These are phyloP conservation scores for Geotrichum aggregatum DNA, from an alignment of 1,139 yeast genomes.

Conservation along the genomic window DNA sequence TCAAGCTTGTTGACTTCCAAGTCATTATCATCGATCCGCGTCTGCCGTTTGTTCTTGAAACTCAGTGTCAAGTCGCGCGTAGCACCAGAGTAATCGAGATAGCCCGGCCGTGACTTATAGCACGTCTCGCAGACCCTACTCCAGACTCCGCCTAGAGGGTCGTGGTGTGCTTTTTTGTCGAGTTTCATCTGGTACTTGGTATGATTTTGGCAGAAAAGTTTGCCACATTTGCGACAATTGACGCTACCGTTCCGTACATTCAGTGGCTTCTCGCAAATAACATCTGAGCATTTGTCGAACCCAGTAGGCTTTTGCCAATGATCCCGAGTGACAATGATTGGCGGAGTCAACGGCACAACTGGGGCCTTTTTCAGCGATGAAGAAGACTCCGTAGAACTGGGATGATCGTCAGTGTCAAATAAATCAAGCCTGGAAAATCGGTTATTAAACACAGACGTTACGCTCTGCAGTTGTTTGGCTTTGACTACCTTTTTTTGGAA, in stretches of 20 bases:
- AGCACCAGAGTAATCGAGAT: conserved; percentile 43
- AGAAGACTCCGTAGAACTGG: conserved; percentile 17
- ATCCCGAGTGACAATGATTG: conserved; percentile 42
- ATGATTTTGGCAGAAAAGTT: conserved; percentile 63
- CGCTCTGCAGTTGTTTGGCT: conserved; percentile 32
- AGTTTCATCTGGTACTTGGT: conserved; percentile 50
- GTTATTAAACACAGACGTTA: conserved; percentile 33
- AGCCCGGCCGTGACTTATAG: conserved; percentile 54
- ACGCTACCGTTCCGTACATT: conserved; percentile 34
- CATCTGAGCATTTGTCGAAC: conserved; percentile 35
- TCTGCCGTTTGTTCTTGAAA: conserved; percentile 46
- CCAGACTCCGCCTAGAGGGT: conserved; percentile 57
- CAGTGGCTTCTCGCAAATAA: conserved; percentile 34
- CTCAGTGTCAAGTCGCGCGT: conserved; percentile 45
- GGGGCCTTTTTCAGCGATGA: conserved; percentile 7
- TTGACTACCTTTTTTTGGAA: conserved; percentile 34
- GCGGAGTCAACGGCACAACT: conserved; percentile 5
- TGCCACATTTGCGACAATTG: conserved; percentile 57
- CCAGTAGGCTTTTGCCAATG: conserved; percentile 61
- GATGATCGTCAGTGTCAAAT: conserved; percentile 31
- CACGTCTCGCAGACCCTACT: conserved; percentile 65
- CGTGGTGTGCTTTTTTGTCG: conserved; percentile 46
- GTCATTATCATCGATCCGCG: conserved; percentile 40
- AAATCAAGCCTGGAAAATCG: conserved; percentile 37
- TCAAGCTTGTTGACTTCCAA: conserved; percentile 58